Evolutionary conservation across 257 asterid genomes (phyloP), one percentile per base, ranked within the genome.

Genomic region (Ligustrum vulgare): DNA sequence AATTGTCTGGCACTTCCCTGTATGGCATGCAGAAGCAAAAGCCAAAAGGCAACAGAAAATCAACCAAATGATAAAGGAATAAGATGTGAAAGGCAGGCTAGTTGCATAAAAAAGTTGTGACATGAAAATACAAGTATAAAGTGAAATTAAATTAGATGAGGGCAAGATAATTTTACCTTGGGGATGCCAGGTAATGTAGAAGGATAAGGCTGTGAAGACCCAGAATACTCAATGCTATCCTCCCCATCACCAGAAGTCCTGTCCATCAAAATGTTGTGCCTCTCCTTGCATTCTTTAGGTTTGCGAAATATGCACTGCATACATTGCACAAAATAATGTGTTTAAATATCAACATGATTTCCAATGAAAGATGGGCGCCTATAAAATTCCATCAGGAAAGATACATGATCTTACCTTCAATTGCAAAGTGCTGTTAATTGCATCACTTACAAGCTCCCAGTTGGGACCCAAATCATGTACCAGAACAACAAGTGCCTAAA

Each of bases 361-460:
- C 66, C 13, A 31, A 32, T 22, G 15, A 11, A 39, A 65, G 34
- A 60, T 60, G 67, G 67, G 33, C 16, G 7, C n/a, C 15, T 22
- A 33, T 68, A 47, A 65, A 75, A 31, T n/a, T 75, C 47, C 45
- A 75, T 8, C 45, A 63, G 77, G 71, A 72, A 65, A 60, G 73
- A 70, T 69, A 73, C 33, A 43, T 39, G 41, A 63, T 33, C 86
- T 70, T 80, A 96, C 99, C 98, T 96, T 93, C 86, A 95, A 94
- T 66, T 82, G 96, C 89, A 91, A 78, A 43, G 97, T 83, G 74
- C 92, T 87, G 89, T 93, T 95, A 75, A 95, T 82, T 77, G 97
- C 98, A 83, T 95, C 99, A 81, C 97, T 87, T 36, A 95, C 92
- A 47, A 95, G 97, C 90, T 93, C 98, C 99, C 99, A 95, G 75